phyloP scores from a whole-genome alignment of 225 moss, liverwort and hornwort species.

The Polytrichum formosum region DNA sequence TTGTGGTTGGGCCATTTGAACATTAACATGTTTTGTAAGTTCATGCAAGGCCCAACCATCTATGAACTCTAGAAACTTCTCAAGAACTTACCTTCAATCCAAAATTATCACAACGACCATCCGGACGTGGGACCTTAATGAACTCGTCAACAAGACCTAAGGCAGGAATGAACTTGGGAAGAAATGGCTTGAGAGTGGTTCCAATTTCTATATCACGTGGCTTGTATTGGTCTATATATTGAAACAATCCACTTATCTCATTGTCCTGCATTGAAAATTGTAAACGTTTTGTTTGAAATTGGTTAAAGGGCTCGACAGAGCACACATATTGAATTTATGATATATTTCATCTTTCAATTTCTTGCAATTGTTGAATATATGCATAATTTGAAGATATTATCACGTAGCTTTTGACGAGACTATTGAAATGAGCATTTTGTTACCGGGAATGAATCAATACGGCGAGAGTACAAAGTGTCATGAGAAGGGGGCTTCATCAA shows the following conservation, averaged over 20 bases:
- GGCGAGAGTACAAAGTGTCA: too few relatives aligned
- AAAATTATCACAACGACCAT: slow-evolving; percentile 40
- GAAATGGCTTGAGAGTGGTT: slow-evolving; percentile 44
- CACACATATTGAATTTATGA: background rate
- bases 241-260: slow-evolving; percentile 32
- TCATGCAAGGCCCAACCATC: too few relatives aligned
- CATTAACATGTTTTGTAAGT: too few relatives aligned
- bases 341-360: background rate
- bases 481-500: too few relatives aligned
- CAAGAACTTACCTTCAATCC: slow-evolving; percentile 26
- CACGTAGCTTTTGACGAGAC: background rate
- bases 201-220: slow-evolving; percentile 44
- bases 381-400: background rate
- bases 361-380: background rate
- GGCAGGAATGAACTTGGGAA: slow-evolving; percentile 45
- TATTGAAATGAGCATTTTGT: background rate
- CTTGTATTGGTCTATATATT: slow-evolving; percentile 47
- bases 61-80: too few relatives aligned
- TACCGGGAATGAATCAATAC: too few relatives aligned
- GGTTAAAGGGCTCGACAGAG: background rate
- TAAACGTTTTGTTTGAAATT: background rate
- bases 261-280: slow-evolving; percentile 15
- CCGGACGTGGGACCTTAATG: slow-evolving; percentile 61
- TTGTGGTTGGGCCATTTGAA: too few relatives aligned
- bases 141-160: slow-evolving; percentile 59